Conservation (phyloP, 169 alveolate genomes). For the Amoebophrya sp. region DNA sequence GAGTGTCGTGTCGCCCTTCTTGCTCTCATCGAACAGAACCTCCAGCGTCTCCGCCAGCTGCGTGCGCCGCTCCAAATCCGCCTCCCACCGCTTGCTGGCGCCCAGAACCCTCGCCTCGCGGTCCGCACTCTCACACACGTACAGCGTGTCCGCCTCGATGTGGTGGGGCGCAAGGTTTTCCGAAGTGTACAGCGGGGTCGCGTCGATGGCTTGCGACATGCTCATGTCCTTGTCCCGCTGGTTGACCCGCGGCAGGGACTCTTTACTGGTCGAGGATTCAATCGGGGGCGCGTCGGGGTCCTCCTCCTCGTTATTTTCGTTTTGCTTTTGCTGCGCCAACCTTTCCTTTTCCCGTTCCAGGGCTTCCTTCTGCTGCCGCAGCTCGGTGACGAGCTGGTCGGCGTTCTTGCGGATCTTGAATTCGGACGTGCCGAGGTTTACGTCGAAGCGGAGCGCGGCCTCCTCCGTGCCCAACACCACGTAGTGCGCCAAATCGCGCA, state of each 20-base stretch:
- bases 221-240: too few relatives aligned
- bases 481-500: slow-evolving; percentile 23
- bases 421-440: background rate
- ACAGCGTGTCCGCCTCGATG: too few relatives aligned
- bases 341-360: background rate
- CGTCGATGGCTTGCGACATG: too few relatives aligned
- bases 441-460: background rate
- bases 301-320: background rate
- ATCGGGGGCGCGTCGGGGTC: background rate
- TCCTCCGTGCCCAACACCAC: background rate
- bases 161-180: too few relatives aligned
- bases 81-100: background rate
- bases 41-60: background rate
- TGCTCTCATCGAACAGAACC: background rate
- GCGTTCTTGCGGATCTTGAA: background rate
- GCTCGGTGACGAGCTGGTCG: background rate
- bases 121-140: too few relatives aligned
- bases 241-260: too few relatives aligned
- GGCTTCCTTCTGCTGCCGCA: too few relatives aligned
- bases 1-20: background rate
- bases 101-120: too few relatives aligned
- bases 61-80: background rate
- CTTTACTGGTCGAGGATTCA: too few relatives aligned
- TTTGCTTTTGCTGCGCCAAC: background rate
- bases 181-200: too few relatives aligned